phyloP scores from a whole-genome alignment of 495 filamentous ascomycete species.

The Aspergillus olivimuriae region DNA sequence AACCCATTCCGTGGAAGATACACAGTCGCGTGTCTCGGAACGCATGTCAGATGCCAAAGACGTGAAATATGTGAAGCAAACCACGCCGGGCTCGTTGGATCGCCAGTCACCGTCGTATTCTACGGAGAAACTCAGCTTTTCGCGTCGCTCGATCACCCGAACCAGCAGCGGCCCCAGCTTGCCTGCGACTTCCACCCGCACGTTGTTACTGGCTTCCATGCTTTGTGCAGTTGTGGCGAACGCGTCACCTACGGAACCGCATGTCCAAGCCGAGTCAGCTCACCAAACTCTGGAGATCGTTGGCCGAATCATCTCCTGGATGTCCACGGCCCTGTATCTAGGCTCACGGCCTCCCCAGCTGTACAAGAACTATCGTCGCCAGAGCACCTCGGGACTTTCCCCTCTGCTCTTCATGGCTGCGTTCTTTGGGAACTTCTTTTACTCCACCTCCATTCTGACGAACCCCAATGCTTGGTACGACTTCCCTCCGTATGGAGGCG shows the following conservation, averaged over 20 bases:
- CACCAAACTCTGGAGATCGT: constrained; percentile 35
- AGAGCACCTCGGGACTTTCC: constrained; percentile 64
- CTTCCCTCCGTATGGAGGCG: constrained; percentile 55
- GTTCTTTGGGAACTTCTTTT: constrained; percentile 69
- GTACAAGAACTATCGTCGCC: constrained; percentile 59
- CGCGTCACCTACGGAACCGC: constrained; percentile 30
- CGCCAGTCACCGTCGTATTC: constrained; percentile 29
- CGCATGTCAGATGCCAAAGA: constrained; percentile 25
- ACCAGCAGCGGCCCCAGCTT: constrained; percentile 21
- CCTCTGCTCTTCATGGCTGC: constrained; percentile 64
- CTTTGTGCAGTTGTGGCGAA: constrained; percentile 42
- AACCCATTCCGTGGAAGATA: constrained; percentile 10
- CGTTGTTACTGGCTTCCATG: constrained; percentile 40
- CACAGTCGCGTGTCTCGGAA: constrained; percentile 11
- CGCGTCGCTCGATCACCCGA: constrained; percentile 24
- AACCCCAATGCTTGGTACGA: constrained; percentile 64
- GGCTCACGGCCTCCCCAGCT: constrained; percentile 66
- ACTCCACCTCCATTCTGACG: constrained; percentile 57
- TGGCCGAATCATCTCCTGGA: constrained; percentile 58
- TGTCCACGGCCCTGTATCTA: constrained; percentile 61
- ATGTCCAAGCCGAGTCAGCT: constrained; percentile 11
- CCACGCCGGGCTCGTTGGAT: constrained; percentile 11
- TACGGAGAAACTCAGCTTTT: constrained; percentile 32
- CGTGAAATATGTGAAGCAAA: constrained; percentile 22
- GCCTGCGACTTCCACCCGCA: constrained; percentile 33